Evolutionary conservation across 2,329 filamentous ascomycete species (phyloP), one percentile per base, ranked within the genome.

Genomic region (Colletotrichum aenigma): DNA sequence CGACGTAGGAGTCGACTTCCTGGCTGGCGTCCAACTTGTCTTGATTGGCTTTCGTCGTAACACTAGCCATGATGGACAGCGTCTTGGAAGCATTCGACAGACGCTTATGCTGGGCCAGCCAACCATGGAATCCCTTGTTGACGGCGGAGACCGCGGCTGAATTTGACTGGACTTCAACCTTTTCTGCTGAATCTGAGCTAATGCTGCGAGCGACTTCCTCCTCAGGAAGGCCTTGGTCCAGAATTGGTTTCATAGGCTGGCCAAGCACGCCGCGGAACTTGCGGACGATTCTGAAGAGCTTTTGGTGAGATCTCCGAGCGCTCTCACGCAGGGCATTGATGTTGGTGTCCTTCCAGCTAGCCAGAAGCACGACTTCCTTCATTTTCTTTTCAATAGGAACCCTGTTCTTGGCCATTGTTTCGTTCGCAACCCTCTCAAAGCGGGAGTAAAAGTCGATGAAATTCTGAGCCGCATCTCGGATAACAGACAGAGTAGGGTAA

Each of bases 301-400:
- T 98, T 80, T 94, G 92, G 82, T 99, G 97, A 24, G 96, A 98
- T 76, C 93, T 94, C 80, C 94, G 93, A 2, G 97, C 96, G 83
- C 96, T 98, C 81, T 98, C 96, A 78, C 93, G 92, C 18, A 99
- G 87, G 1, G 95, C 95, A 64, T 94, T 93, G 77, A 99, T 97
- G 81, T 98, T 99, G 26, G 95, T 98, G 79, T 99, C 97, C 83
- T 98, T 98, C 97, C 97, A 99, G 84, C 96, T 98, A 9, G 96
- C 96, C 79, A 99, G 88, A 68, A 98, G 92, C 18, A 99, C 90
- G n/a, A 98, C 93, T 79, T 98, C 95, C 82, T 94, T 96, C 90
- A 98, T 95, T 73, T 95, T 93, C 84, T 96, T 98, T 83, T 98
- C 96, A n/a, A 98, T 89, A 0, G 90, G 88, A 8, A 89, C 87